Conservation (phyloP, 257 asterid species). For the Paraleonurus japonicus region DNA sequence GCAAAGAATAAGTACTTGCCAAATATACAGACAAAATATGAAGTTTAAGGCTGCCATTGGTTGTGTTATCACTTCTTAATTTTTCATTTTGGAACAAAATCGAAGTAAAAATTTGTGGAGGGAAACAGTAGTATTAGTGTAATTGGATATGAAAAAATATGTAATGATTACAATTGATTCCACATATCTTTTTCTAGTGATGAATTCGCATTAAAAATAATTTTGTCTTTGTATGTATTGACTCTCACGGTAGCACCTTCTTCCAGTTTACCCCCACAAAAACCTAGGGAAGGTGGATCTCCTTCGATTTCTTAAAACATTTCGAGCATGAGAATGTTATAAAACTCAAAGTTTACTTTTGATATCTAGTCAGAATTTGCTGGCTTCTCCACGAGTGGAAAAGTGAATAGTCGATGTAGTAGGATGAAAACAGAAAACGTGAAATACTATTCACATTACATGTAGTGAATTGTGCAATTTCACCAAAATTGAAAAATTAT, state of each 20-base stretch:
- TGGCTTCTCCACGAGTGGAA: not conserved
- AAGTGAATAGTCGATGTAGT: not conserved
- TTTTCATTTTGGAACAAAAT: not conserved
- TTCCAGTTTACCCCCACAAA: not conserved
- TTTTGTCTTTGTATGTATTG: not conserved
- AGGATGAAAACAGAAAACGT: not conserved
- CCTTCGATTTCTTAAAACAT: not conserved
- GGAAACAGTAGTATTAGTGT: not conserved
- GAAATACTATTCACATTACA: not conserved
- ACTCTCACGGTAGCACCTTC: not conserved
- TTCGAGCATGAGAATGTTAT: not conserved
- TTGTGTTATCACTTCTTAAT: not conserved
- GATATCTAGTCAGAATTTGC: not conserved
- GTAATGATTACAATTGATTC: not conserved
- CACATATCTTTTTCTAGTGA: not conserved
- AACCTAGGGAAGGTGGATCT: not conserved
- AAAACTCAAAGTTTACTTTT: not conserved
- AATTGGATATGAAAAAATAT: not conserved
- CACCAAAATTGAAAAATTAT: not conserved
- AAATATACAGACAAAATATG: not conserved
- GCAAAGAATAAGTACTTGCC: constrained; percentile 8
- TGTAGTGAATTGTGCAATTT: not conserved
- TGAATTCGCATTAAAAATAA: not conserved
- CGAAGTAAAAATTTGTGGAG: not conserved
- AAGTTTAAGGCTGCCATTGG: not conserved